Conservation (phyloP, 345 rosid genomes). For the Moringa oleifera region DNA sequence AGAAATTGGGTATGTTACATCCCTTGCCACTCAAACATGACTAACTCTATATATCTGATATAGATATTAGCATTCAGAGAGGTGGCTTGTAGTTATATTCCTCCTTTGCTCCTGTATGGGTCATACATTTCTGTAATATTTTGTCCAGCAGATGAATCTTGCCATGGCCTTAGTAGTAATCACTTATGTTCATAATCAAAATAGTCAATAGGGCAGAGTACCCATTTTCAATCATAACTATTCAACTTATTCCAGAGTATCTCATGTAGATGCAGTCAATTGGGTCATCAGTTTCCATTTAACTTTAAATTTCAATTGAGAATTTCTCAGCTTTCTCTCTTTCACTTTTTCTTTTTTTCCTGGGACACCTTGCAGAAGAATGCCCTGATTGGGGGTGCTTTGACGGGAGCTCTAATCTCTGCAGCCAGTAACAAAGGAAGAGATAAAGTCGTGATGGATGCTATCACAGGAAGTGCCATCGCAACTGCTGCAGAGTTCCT, state of each 20-base stretch:
- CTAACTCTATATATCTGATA: no score
- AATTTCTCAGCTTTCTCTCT: no score
- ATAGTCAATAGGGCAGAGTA: no score
- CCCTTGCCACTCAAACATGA: background rate
- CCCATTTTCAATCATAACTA: no score
- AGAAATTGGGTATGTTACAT: slow-evolving; percentile 63
- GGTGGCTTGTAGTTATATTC: background rate
- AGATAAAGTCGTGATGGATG: slow-evolving; percentile 55
- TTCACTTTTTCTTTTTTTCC: background rate
- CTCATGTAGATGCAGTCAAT: no score
- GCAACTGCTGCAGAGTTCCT: slow-evolving; percentile 83
- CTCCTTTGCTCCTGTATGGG: background rate
- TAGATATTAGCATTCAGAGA: no score
- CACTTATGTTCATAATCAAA: no score
- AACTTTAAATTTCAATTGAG: background rate
- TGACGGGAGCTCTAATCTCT: slow-evolving; percentile 69
- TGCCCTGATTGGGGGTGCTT: slow-evolving; percentile 80
- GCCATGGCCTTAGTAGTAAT: no score
- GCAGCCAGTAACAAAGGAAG: slow-evolving; percentile 38
- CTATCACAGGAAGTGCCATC: slow-evolving; percentile 72
- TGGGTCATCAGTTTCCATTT: no score
- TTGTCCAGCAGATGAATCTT: background rate
- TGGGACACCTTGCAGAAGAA: slow-evolving; percentile 59
- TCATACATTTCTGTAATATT: no score
- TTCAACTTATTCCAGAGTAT: no score